Evolutionary conservation across 164 flowering plant species (phyloP).

Genomic region (Nymphaea colorata): DNA sequence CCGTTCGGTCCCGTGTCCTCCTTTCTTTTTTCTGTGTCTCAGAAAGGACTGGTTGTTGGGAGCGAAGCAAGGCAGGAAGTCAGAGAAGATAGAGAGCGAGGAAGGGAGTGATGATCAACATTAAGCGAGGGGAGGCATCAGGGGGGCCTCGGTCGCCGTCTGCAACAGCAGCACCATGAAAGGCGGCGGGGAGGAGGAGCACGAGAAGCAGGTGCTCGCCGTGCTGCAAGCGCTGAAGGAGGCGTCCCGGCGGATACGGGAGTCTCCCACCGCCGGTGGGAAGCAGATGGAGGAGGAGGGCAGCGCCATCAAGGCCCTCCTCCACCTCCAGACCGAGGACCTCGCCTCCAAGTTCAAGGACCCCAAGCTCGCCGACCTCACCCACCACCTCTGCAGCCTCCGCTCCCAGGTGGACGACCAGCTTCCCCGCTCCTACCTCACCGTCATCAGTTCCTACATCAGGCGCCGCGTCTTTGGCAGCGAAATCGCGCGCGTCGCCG

Average conservation of each 20-base stretch:
- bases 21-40: neutral
- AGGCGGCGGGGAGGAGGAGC: neutral
- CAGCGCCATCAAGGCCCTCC: conserved; percentile 55
- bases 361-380: conserved; percentile 50
- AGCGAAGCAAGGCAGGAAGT: neutral
- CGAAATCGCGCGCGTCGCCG: conserved; percentile 64
- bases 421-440: conserved; percentile 11
- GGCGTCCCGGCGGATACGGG: conserved; percentile 53
- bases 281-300: conserved; percentile 7
- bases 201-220: conserved; percentile 20
- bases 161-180: neutral
- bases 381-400: conserved; percentile 30
- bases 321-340: conserved; percentile 39
- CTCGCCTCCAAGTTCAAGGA: conserved; percentile 39
- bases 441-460: conserved; percentile 33
- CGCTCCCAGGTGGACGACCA: conserved; percentile 20
- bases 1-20: neutral
- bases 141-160: neutral
- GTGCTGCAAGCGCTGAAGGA: conserved; percentile 62
- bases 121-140: neutral
- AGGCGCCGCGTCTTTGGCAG: conserved; percentile 41
- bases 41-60: neutral
- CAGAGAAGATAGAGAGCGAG: neutral
- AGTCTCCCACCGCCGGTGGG: conserved; percentile 18
- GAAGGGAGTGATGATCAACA: neutral